Percentiles rank a stretch among this genome's conserved stretches.
Conservation (phyloP, 371 early-diverging fungal species). For the Circinella umbellata region DNA sequence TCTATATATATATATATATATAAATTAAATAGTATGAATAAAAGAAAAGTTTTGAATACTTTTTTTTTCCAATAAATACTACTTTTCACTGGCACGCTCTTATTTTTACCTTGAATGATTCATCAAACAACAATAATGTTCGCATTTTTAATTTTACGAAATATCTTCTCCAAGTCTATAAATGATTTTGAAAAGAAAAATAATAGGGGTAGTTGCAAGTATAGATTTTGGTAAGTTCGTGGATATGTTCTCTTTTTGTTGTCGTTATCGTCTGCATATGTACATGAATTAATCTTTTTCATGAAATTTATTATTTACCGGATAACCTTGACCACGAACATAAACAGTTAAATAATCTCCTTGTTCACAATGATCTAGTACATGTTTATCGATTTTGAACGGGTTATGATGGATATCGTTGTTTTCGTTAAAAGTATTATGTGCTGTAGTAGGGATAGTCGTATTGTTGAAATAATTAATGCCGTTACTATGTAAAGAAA, state of each 20-base stretch:
- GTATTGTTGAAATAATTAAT: too few species aligned
- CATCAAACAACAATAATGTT: conserved; percentile 8
- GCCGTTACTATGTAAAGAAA: too few species aligned
- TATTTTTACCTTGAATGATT: conserved; percentile 15
- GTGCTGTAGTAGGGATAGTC: not conserved
- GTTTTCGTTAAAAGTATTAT: not conserved
- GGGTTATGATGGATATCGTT: not conserved
- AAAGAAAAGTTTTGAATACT: not conserved
- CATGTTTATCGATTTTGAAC: not conserved
- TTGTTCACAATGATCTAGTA: conserved; percentile 18
- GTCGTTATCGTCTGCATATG: too few species aligned
- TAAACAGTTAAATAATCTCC: conserved; percentile 38
- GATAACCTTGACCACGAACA: conserved; percentile 29
- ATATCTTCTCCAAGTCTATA: conserved; percentile 21
- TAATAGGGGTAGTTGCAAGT: too few species aligned
- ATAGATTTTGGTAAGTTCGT: too few species aligned
- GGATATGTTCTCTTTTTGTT: too few species aligned
- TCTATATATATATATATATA: not conserved
- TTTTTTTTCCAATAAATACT: not conserved
- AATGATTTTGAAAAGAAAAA: too few species aligned
- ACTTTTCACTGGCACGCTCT: too few species aligned
- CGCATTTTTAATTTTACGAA: conserved; percentile 16
- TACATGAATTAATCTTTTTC: too few species aligned
- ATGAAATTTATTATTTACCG: conserved; percentile 20
- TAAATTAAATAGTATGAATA: too few species aligned